Percentiles rank a stretch among this genome's conserved stretches.
phyloP scores from a whole-genome alignment of 768 basidiomycete species.

The Candolleomyces eurysporus region DNA sequence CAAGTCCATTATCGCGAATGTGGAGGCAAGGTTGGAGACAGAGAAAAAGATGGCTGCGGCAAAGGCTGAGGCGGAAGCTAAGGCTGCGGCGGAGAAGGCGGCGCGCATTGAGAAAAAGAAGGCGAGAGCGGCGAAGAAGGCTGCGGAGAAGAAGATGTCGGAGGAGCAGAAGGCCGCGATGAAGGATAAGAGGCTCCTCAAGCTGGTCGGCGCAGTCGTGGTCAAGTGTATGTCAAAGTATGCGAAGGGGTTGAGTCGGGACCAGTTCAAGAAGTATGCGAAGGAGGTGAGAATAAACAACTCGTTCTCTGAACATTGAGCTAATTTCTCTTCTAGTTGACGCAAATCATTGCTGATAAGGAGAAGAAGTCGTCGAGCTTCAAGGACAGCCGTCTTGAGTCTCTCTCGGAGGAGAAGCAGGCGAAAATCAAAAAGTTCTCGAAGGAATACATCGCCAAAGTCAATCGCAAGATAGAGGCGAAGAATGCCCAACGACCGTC shows the following conservation, averaged over 20 bases:
- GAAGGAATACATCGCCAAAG: constrained; percentile 86
- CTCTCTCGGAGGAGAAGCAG: constrained; percentile 83
- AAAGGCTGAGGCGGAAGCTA: constrained; percentile 26
- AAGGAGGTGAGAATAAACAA: constrained; percentile 67
- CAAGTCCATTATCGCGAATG: constrained; percentile 35
- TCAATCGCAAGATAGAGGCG: constrained; percentile 68
- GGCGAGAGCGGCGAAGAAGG: constrained; percentile 39
- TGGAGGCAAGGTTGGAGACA: constrained; percentile 27
- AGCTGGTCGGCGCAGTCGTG: constrained; percentile 85
- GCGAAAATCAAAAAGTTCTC: constrained; percentile 90
- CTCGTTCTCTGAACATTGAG: neutral
- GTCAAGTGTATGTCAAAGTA: constrained; percentile 94
- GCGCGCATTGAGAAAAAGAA: constrained; percentile 32
- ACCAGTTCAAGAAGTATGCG: constrained; percentile 91
- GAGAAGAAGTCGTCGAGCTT: constrained; percentile 90
- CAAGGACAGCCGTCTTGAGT: constrained; percentile 67
- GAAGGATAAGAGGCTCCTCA: constrained; percentile 81
- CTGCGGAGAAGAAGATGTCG: constrained; percentile 27
- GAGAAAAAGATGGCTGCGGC: constrained; percentile 18
- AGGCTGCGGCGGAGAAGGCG: constrained; percentile 27
- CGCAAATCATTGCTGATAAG: constrained; percentile 84
- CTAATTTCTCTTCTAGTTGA: constrained; percentile 52
- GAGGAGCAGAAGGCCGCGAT: constrained; percentile 58
- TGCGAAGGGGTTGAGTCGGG: constrained; percentile 66
- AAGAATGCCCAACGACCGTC: constrained; percentile 27